Conservation (phyloP, 148 eudicot genomes). For the Oxyria digyna region DNA sequence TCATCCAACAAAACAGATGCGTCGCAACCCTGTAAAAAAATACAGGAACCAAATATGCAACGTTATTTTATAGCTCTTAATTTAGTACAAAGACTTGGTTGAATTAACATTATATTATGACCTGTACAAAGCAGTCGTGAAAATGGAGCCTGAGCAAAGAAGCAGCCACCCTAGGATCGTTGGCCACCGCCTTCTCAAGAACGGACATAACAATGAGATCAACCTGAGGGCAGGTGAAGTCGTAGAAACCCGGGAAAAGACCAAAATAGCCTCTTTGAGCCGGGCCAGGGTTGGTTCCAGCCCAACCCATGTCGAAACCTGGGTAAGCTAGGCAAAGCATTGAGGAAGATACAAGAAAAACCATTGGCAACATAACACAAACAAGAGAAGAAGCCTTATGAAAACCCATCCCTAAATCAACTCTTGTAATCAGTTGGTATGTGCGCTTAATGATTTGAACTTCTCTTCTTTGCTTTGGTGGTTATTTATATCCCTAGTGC, state of each 20-base stretch:
- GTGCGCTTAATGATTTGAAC: background rate
- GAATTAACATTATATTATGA: constrained; percentile 4
- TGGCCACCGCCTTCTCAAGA: constrained; percentile 40
- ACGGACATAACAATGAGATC: constrained; percentile 69
- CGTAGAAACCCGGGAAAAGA: constrained; percentile 48
- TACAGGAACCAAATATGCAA: background rate
- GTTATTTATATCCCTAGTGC: constrained; percentile 13
- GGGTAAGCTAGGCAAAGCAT: constrained; percentile 27
- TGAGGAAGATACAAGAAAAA: constrained; percentile 23
- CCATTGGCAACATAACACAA: constrained; percentile 7
- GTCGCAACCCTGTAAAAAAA: constrained; percentile 58
- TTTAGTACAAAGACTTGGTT: too few species aligned
- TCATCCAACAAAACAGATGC: constrained; percentile 71
- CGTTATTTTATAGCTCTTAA: too few species aligned
- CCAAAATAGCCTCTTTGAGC: constrained; percentile 15
- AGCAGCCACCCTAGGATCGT: constrained; percentile 81
- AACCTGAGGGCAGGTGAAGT: constrained; percentile 67
- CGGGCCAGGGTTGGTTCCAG: constrained; percentile 9
- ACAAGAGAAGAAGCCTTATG: constrained; percentile 14
- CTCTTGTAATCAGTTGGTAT: background rate
- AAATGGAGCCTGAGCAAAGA: constrained; percentile 86
- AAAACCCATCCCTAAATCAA: constrained; percentile 23
- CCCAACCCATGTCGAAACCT: constrained; percentile 26
- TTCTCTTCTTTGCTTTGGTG: background rate
- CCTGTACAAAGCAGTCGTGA: constrained; percentile 93